Evolutionary conservation across 768 basidiomycete genomes (phyloP), one percentile per base, ranked within the genome.

Genomic region (Psilocybe cubensis): DNA sequence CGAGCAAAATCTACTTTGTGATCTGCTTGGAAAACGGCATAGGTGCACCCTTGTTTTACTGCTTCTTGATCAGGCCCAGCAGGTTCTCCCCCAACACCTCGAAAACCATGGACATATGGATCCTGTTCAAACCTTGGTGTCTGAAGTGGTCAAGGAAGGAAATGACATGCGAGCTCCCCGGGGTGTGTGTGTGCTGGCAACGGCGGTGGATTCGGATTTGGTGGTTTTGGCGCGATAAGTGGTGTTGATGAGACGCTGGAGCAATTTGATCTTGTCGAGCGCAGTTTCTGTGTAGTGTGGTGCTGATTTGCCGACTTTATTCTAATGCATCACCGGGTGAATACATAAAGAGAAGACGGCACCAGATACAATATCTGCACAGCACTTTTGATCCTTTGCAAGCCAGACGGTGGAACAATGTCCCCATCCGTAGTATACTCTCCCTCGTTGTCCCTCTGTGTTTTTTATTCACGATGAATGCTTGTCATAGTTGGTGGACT

Each of bases 81-180:
- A 99, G 79, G 70, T 96, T 98, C 76, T 99, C 96, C 58, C 96
- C 97, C 8, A 99, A 84, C 23, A 98, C 97, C 73, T 99, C 97
- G 68, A 98, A 98, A 10, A 97, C 95, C 97, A 99, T 98, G 82
- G 96, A 98, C 64, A 99, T 92, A 74, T 99, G 97, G 14, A 85
- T 89, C 33, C 97, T 97, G 71, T 99, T 97, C 9, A 95, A 94
- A 1, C 97, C 97, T 59, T 91, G 91, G 75, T 98, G 97, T 24
- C 89, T 84, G 74, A 99, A 99, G 71, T 98, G 94, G 77, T 99
- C 96, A 44, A 98, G 89, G 72, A 98, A 94, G 12, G 91, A 92
- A 71, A 99, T 96, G 72, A 98, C 96, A 70, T 99, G 97, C 18
- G 89, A 88, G 60, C 93, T 79, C 3, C 96, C 96, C 0, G 95